Conservation (phyloP, 768 basidiomycete genomes). For the Trametes elegans region DNA sequence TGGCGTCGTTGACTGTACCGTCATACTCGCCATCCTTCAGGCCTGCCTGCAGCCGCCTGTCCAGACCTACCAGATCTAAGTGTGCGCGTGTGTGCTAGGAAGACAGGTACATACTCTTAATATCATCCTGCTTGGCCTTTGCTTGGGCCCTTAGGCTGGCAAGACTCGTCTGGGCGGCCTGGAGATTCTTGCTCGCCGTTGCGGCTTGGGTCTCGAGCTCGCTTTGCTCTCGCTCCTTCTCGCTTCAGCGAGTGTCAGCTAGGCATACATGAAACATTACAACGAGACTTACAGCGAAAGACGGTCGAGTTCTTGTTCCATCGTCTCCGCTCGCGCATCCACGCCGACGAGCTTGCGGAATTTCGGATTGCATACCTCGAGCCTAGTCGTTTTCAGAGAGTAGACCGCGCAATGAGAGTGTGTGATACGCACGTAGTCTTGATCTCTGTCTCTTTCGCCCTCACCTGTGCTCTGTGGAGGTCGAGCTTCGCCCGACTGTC, state of each 20-base stretch:
- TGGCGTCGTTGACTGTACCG: constrained; percentile 44
- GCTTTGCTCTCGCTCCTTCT: constrained; percentile 62
- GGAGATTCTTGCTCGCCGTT: constrained; percentile 53
- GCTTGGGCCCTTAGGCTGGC: constrained; percentile 60
- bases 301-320: constrained; percentile 72
- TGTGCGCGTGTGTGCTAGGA: neutral
- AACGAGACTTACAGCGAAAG: constrained; percentile 48
- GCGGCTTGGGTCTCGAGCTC: constrained; percentile 43
- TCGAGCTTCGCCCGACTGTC: constrained; percentile 78
- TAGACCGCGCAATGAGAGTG: neutral
- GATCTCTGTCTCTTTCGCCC: constrained; percentile 63
- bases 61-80: constrained; percentile 39
- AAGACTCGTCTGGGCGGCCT: constrained; percentile 61
- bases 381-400: constrained; percentile 42
- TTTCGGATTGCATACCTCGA: constrained; percentile 58
- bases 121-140: constrained; percentile 57
- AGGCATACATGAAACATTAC: neutral
- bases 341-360: constrained; percentile 64
- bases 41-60: constrained; percentile 43
- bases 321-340: constrained; percentile 56
- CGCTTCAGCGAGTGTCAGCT: constrained; percentile 38
- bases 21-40: constrained; percentile 28
- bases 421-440: constrained; percentile 55
- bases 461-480: constrained; percentile 67
- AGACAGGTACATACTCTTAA: constrained; percentile 47